phyloP scores from a whole-genome alignment of 768 basidiomycete species.

The Chalciporus sphaerocephalus region DNA sequence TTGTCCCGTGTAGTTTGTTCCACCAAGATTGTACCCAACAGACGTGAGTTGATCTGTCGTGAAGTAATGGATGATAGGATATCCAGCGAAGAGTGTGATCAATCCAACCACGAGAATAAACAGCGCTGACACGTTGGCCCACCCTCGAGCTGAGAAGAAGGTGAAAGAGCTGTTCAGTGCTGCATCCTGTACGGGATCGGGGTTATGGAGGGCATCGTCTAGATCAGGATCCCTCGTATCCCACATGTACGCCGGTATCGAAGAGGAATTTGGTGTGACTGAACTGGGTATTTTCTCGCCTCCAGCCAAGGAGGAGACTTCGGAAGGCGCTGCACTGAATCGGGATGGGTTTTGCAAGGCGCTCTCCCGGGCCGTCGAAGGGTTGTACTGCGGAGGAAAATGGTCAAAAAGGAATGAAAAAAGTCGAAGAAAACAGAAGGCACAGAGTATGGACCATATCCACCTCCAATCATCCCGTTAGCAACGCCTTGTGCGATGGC shows the following conservation, averaged over 20 bases:
- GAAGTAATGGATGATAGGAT: slow-evolving; percentile 71
- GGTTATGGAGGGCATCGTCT: slow-evolving; percentile 89
- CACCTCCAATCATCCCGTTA: slow-evolving; percentile 69
- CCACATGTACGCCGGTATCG: slow-evolving; percentile 71
- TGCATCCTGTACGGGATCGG: slow-evolving; percentile 68
- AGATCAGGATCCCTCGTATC: slow-evolving; percentile 78
- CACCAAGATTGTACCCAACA: slow-evolving; percentile 77
- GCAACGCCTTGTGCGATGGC: slow-evolving; percentile 77
- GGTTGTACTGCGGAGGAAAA: slow-evolving; percentile 48
- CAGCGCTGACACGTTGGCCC: slow-evolving; percentile 74
- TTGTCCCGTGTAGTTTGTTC: slow-evolving; percentile 81
- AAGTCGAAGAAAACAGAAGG: slow-evolving; percentile 22
- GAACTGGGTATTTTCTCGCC: slow-evolving; percentile 33
- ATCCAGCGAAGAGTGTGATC: slow-evolving; percentile 80
- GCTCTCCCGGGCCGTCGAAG: slow-evolving; percentile 37
- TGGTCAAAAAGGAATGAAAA: slow-evolving; percentile 1
- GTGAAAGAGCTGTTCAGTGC: slow-evolving; percentile 57
- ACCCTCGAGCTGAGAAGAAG: slow-evolving; percentile 77
- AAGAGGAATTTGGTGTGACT: slow-evolving; percentile 45
- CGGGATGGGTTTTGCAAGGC: slow-evolving; percentile 47
- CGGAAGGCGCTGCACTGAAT: slow-evolving; percentile 55
- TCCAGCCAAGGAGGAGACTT: slow-evolving; percentile 37
- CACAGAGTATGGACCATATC: slow-evolving; percentile 87
- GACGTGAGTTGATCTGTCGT: slow-evolving; percentile 27
- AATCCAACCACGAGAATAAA: slow-evolving; percentile 63